Evolutionary conservation across 495 filamentous ascomycete species (phyloP).

Genomic region (Aspergillus steynii): DNA sequence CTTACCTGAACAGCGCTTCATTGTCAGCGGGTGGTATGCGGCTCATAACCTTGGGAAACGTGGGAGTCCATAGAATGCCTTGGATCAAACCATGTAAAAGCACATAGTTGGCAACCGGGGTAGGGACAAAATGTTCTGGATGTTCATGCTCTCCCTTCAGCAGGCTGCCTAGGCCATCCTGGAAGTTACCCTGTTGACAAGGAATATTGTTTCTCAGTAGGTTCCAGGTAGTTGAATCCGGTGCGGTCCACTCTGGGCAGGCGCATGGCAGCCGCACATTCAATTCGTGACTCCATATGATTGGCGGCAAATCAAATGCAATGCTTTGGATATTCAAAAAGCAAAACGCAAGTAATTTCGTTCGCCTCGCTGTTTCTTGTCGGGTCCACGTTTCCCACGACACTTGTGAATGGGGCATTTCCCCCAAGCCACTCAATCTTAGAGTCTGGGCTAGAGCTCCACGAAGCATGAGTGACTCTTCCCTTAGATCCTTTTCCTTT

Average conservation of each 20-base stretch:
- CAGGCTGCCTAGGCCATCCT: background rate
- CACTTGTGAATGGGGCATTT: background rate
- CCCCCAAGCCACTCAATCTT: background rate
- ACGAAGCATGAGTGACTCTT: background rate
- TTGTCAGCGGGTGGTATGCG: background rate
- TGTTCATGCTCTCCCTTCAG: background rate
- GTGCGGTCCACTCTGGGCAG: constrained; percentile 18
- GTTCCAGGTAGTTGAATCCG: constrained; percentile 9
- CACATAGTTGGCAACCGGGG: constrained; percentile 56
- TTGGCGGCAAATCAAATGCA: constrained; percentile 12
- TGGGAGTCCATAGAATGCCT: constrained; percentile 42
- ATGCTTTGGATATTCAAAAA: constrained; percentile 16
- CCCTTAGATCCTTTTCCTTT: background rate
- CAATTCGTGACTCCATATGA: constrained; percentile 11
- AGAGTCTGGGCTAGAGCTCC: background rate
- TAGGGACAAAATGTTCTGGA: background rate
- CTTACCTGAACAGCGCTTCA: constrained; percentile 2
- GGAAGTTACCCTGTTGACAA: background rate
- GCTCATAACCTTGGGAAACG: background rate
- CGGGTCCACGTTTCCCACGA: constrained; percentile 8
- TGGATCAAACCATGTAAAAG: constrained; percentile 61
- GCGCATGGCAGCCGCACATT: constrained; percentile 17
- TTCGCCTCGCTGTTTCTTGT: constrained; percentile 13
- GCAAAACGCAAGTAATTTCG: constrained; percentile 18
- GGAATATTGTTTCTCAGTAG: constrained; percentile 5